Percentiles rank a stretch among this genome's conserved stretches.
Conservation (phyloP, 2,329 filamentous ascomycete genomes). For the Clarireedia homoeocarpa region DNA sequence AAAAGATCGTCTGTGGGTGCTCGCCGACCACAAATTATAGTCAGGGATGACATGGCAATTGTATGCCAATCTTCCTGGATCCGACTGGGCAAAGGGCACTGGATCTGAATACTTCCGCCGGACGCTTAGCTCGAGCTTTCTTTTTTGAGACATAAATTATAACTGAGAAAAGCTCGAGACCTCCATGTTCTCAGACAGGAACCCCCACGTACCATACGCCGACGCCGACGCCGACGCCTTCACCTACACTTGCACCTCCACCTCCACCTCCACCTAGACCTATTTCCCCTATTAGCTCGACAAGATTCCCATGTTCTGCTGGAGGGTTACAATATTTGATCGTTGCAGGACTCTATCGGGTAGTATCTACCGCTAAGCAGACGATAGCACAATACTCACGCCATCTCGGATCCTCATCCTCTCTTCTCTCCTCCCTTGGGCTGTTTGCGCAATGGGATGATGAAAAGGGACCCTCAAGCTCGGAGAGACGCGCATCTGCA, state of each 20-base stretch:
- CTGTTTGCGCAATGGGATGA: neutral
- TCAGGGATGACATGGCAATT: neutral
- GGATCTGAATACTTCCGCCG: neutral
- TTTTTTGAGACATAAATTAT: slow-evolving; percentile 1
- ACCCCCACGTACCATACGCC: neutral
- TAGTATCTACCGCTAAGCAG: too few species aligned
- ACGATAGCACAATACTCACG: too few species aligned
- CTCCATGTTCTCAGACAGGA: neutral
- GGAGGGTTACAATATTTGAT: neutral
- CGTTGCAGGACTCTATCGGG: too few species aligned
- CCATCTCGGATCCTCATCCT: too few species aligned
- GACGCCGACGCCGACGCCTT: too few species aligned
- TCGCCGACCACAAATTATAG: slow-evolving; percentile 7
- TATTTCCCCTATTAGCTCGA: too few species aligned
- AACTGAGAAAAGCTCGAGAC: neutral
- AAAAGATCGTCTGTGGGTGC: neutral
- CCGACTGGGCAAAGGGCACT: neutral
- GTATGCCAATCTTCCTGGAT: neutral
- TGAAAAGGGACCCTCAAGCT: neutral
- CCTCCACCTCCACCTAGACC: too few species aligned
- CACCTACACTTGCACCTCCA: too few species aligned
- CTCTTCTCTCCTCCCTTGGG: neutral
- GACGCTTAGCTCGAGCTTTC: neutral
- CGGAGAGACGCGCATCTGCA: neutral
- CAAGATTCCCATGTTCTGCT: neutral